These are phyloP conservation scores for Orbilia quercus DNA, from an alignment of 2,329 filamentous ascomycete genomes.

Conservation along the genomic window DNA sequence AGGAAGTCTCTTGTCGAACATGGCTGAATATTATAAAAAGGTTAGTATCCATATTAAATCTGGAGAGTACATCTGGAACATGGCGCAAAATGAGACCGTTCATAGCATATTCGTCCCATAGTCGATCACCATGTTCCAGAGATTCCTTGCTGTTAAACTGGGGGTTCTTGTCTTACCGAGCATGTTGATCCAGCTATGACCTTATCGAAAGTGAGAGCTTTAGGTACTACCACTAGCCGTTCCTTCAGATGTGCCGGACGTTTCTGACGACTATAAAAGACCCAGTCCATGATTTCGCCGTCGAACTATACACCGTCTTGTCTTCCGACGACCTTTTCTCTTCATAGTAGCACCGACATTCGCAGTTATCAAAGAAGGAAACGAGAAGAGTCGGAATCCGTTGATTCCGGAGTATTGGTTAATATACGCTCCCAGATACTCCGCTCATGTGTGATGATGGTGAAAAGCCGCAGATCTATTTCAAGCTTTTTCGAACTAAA, in stretches of 20 bases:
- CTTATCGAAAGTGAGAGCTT: conserved; percentile 54
- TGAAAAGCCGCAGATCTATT: conserved; percentile 24
- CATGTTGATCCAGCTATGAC: conserved; percentile 54
- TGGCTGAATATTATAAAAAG: conserved; percentile 27
- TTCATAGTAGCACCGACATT: conserved; percentile 56
- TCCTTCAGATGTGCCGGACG: conserved; percentile 54
- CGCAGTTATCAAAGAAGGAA: conserved; percentile 36
- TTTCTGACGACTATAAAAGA: conserved; percentile 56
- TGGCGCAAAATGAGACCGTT: background rate
- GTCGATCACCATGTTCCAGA: background rate
- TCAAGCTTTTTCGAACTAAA: conserved; percentile 31
- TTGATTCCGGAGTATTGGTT: conserved; percentile 37
- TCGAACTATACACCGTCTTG: conserved; percentile 57
- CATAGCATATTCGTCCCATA: background rate
- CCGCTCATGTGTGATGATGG: conserved; percentile 6
- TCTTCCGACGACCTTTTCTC: conserved; percentile 56
- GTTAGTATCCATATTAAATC: conserved; percentile 13
- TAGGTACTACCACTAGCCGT: conserved; percentile 53
- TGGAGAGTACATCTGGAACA: background rate
- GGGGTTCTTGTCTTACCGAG: conserved; percentile 40
- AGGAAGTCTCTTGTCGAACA: conserved; percentile 53
- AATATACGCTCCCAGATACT: conserved; percentile 39
- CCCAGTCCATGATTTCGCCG: conserved; percentile 56
- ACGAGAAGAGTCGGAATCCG: conserved; percentile 26
- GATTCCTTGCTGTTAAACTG: background rate